Base-by-base conservation (phyloP, 1,284 basidiomycete genomes). In the Fomitopsis betulina region DNA sequence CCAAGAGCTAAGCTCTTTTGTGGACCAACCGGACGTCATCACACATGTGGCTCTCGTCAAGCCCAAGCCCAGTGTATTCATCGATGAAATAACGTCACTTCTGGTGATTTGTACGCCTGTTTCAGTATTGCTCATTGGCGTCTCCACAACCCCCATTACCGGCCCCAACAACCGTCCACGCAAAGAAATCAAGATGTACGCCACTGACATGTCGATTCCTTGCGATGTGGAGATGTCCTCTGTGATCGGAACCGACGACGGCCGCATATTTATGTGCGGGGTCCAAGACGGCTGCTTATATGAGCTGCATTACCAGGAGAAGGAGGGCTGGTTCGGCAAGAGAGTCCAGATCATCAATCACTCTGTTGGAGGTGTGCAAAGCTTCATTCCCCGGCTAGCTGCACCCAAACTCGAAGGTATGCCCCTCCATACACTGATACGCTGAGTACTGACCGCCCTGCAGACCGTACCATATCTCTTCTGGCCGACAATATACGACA, bases 291-390 rank as follows among this genome's bases (percentile, higher is more conserved):
- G 94, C 21, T 88, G 89, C 69, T 74, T 98, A 43, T 98, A 97
- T 72, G 97, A 98, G 74, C 76, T 99, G 53, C 88, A 93, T 68
- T 99, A 99, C 73, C 91, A 94, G 68, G 87, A 92, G 62, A 89
- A 84, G 63, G 92, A 96, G 68, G 91, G 92, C 1, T 98, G 95
- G 95, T 96, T 98, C 75, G 91, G 87, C 57, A 94, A 93, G 71
- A 79, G 85, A 54, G 81, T 91, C 53, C 87, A 91, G 65, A 76
- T 96, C 57, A 80, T 91, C 69, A 96, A 96, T 67, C 90, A 91
- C 64, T 89, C 89, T 19, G 76, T 89, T 19, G 83, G 86, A 50
- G 83, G 87, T n/a, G 80, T 93, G 51, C 83, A 86, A 63, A 91
- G 86, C 66, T 75, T 91, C 47, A 77, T 91, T 30, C 90, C 88